phyloP scores from a whole-genome alignment of 768 basidiomycete genomes.

The Hypholoma sublateritium region DNA sequence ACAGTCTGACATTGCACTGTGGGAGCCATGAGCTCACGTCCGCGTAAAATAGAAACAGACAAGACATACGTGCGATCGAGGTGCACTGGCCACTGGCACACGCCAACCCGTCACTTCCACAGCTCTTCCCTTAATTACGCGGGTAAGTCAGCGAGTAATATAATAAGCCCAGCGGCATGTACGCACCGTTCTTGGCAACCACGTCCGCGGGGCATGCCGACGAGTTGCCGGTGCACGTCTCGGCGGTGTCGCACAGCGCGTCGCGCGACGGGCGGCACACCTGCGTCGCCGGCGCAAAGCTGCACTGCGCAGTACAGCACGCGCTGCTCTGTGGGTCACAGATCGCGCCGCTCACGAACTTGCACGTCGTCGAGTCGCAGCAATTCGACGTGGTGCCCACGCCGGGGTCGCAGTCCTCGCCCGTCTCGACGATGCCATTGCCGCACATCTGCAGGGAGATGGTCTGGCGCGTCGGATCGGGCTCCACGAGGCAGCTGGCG shows the following conservation, averaged over 20 bases:
- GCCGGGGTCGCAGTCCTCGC: slow-evolving; percentile 90
- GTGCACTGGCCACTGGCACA: slow-evolving; percentile 84
- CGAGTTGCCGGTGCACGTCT: slow-evolving; percentile 75
- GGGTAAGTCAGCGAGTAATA: slow-evolving; percentile 14
- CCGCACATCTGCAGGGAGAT: slow-evolving; percentile 76
- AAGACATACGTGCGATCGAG: slow-evolving; percentile 58
- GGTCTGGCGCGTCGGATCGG: slow-evolving; percentile 41
- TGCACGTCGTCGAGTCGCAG: slow-evolving; percentile 75
- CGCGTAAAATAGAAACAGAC: slow-evolving; percentile 6
- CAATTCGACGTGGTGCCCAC: slow-evolving; percentile 57
- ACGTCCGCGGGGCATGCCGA: slow-evolving; percentile 70
- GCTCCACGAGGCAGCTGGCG: slow-evolving; percentile 68
- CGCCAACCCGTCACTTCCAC: slow-evolving; percentile 60
- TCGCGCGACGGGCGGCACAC: slow-evolving; percentile 75
- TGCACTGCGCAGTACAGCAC: slow-evolving; percentile 73
- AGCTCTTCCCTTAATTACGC: slow-evolving; percentile 50
- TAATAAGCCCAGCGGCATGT: slow-evolving; percentile 5
- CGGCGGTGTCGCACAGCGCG: slow-evolving; percentile 63
- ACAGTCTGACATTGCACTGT: slow-evolving; percentile 75
- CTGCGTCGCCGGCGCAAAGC: slow-evolving; percentile 63
- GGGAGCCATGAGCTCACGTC: slow-evolving; percentile 11
- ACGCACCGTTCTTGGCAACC: slow-evolving; percentile 57
- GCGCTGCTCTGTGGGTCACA: slow-evolving; percentile 78
- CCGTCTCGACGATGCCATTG: slow-evolving; percentile 79
- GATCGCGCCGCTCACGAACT: slow-evolving; percentile 66